Conservation (phyloP, 176 grass and related monocot species). For the Musa schizocarpa region DNA sequence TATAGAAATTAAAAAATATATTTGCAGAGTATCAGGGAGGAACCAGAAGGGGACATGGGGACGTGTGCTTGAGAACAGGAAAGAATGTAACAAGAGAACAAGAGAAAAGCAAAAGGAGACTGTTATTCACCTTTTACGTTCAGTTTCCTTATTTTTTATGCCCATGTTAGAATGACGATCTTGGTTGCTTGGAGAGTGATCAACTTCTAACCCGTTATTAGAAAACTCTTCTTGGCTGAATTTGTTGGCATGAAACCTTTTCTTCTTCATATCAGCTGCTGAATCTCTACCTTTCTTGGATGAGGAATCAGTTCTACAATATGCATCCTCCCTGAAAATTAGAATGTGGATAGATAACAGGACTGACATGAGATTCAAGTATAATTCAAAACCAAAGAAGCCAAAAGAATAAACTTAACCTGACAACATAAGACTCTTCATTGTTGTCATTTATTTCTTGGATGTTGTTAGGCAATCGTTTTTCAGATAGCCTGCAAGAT, state of each 20-base stretch:
- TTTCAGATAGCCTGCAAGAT: slow-evolving; percentile 22
- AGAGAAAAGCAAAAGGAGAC: background rate
- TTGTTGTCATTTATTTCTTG: slow-evolving; percentile 46
- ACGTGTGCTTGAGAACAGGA: background rate
- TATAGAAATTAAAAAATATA: background rate
- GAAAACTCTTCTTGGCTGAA: slow-evolving; percentile 34
- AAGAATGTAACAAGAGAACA: background rate
- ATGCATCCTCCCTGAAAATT: slow-evolving; percentile 31
- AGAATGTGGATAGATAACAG: slow-evolving; percentile 1
- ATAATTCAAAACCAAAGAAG: slow-evolving; percentile 2
- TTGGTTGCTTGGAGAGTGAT: background rate
- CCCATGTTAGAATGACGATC: background rate
- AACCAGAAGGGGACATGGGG: background rate
- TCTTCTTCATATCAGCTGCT: slow-evolving; percentile 15
- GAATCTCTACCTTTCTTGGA: slow-evolving; percentile 48
- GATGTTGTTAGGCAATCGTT: slow-evolving; percentile 23
- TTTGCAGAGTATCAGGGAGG: background rate
- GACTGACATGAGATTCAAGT: background rate
- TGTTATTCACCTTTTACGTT: slow-evolving; percentile 26
- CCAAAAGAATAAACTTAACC: slow-evolving; percentile 34
- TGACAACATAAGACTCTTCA: slow-evolving; percentile 37
- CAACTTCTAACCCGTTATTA: slow-evolving; percentile 13
- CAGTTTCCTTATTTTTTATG: background rate
- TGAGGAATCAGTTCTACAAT: slow-evolving; percentile 35
- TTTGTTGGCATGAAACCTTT: slow-evolving; percentile 19